These are phyloP conservation scores for Nyctanthes arbortristis DNA, from an alignment of 257 asterid species.

Conservation along the genomic window DNA sequence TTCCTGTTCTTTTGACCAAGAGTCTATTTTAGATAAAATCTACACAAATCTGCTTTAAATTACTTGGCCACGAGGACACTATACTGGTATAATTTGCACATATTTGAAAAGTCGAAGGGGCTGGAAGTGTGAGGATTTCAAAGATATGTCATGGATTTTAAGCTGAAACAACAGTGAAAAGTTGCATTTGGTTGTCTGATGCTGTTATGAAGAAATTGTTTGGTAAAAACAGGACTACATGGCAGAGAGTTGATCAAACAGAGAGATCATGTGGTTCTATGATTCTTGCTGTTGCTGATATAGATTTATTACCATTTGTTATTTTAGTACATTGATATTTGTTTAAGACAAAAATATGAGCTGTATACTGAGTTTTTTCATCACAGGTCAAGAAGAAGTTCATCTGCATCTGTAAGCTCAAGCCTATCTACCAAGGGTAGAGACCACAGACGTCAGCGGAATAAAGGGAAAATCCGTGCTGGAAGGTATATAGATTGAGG, in stretches of 20 bases:
- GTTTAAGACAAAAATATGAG: constrained; percentile 14
- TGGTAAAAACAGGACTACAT: not conserved
- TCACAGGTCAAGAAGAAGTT: constrained; percentile 74
- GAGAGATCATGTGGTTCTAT: not conserved
- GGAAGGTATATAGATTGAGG: constrained; percentile 67
- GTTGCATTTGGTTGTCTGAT: not conserved
- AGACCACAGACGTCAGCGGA: constrained; percentile 69
- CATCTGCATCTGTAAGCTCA: constrained; percentile 57
- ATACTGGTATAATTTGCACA: not conserved
- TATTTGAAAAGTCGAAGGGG: not conserved
- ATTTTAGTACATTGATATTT: not conserved
- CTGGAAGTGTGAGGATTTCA: not conserved
- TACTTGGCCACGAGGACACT: not conserved
- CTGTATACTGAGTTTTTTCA: constrained; percentile 8
- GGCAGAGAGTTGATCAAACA: not conserved
- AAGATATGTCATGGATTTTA: not conserved
- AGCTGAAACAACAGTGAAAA: not conserved
- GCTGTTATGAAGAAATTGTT: not conserved
- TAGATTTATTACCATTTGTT: not conserved
- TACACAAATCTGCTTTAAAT: not conserved
- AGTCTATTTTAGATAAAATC: not conserved
- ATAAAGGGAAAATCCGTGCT: constrained; percentile 92
- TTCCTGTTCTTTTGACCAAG: not conserved
- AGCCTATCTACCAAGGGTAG: constrained; percentile 67
- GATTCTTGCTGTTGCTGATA: not conserved